Percentiles rank a stretch among this genome's conserved stretches.
Conservation (phyloP, 2,329 filamentous ascomycete genomes). For the Stemphylium beticola region DNA sequence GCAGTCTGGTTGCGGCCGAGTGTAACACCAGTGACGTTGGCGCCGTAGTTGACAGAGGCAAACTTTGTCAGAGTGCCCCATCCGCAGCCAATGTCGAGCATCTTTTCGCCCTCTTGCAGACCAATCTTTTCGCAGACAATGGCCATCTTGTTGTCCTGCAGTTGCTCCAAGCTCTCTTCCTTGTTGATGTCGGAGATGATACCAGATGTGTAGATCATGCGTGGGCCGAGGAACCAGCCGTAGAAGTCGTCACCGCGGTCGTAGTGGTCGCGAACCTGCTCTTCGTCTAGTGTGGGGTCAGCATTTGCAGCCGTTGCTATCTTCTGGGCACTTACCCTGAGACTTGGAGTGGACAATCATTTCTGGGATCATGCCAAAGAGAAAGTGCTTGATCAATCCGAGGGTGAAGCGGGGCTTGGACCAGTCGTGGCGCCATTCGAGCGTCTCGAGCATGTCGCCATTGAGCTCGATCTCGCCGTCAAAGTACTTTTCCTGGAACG, state of each 20-base stretch:
- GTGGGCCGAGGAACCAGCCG: conserved; percentile 95
- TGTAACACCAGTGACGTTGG: conserved; percentile 85
- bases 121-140: conserved; percentile 96
- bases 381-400: conserved; percentile 84
- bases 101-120: conserved; percentile 76
- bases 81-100: conserved; percentile 96
- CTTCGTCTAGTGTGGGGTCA: conserved; percentile 71
- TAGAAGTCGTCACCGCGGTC: conserved; percentile 99
- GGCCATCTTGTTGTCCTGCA: conserved; percentile 97
- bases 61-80: conserved; percentile 97
- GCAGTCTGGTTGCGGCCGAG: conserved; percentile 95
- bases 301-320: not conserved
- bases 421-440: conserved; percentile 98
- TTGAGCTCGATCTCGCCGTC: conserved; percentile 95
- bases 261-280: conserved; percentile 97
- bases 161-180: conserved; percentile 90
- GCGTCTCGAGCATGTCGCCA: conserved; percentile 83
- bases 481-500: conserved; percentile 98
- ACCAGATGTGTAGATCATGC: conserved; percentile 98
- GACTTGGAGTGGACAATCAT: conserved; percentile 90
- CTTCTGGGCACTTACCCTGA: conserved; percentile 65
- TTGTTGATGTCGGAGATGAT: conserved; percentile 85
- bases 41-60: conserved; percentile 89
- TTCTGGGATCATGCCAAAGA: conserved; percentile 86
- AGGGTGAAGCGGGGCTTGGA: conserved; percentile 90